Evolutionary conservation across 768 basidiomycete species (phyloP), one percentile per base, ranked within the genome.

Genomic region (Kwoniella mangroviensis): DNA sequence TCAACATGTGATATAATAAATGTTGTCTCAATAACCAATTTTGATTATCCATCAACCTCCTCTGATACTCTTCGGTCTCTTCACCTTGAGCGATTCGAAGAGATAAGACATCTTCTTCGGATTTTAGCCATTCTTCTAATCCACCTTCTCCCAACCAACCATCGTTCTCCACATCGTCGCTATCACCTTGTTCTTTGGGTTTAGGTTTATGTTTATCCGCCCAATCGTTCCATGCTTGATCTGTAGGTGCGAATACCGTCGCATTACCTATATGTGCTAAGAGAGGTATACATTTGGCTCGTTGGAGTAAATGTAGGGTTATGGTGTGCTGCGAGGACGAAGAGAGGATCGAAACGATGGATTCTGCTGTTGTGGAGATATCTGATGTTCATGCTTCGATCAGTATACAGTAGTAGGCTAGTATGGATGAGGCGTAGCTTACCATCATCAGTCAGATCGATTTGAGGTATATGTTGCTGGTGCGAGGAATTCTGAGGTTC

Each of bases 241-340:
- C 95, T 21, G 93, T 97, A 1, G 97, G 97, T 1, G 97, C 97
- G 78, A 98, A 98, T 57, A 99, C 82, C 28, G 97, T 97, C 80
- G 87, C 87, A 51, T 86, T 88, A 68, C 91, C 89, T 73, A 99
- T 89, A 73, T 86, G 89, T 82, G 96, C 97, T 73, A 99, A 87
- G 6, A 92, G 93, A 1, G 97, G 97, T 64, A 99, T 89, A 72
- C 98, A 90, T 69, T 90, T 89, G 3, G 96, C 88, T 15, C 88
- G 88, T 82, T 96, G 94, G 12, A 98, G 86, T 15, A 98, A 88
- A 22, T 80, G 80, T 19, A 98, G 84, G 19, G 97, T 85, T 34
- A 89, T 89, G 1, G 89, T 85, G 79, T 93, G 95, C 83, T 96
- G 90, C 2, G 88, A 85, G 77, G 95, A 92, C 0, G 84, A 84